Base-by-base conservation (phyloP, 495 filamentous ascomycete genomes). In the Astrothelium macrocarpum region DNA sequence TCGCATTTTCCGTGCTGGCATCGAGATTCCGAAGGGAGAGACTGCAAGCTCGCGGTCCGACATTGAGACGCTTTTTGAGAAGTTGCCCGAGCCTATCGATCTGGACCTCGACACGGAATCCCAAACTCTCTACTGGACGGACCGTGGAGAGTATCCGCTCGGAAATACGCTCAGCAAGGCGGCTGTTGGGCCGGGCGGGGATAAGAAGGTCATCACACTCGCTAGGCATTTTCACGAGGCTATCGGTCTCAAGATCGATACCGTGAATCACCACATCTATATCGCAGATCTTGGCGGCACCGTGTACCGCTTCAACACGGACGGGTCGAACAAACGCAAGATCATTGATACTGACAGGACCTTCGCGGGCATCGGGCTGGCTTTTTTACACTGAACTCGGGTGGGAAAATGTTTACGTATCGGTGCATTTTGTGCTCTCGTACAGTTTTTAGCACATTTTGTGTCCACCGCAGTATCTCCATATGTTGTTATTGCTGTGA, bases 11-110 rank as follows among this genome's bases (percentile, higher is more conserved):
- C 68, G 77, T 25, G 77, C 78, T 0, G 65, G 70, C 1, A 68
- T 83, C 16, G 74, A 76, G 1, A 65, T 75, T n/a, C 74, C 74
- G 0, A 25, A 46, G 7, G 49, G 49, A 9, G 59, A 73, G 64
- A 72, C 70, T 7, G 65, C 73, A 0, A 60, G 65, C 16, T 68
- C 65, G 36, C 70, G 78, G 10, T 63, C 63, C 0, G 80, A 84
- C 64, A 75, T 83, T 32, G 72, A 78, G 66, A 56, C 71, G 0
- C 28, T 83, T 4, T 75, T 78, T 7, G 67, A 76, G 1, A 53
- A 69, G 1, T 64, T 83, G 16, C 82, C 82, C 0, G 81, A 85
- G 62, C 80, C 80, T 1, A 81, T 85, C 70, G 80, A 85, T 69
- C 67, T 84, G 14, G 77, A 79, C 46, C 62, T 84, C 10, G 79